Evolutionary conservation across 768 basidiomycete species (phyloP).

Genomic region (Agaricus blazei): DNA sequence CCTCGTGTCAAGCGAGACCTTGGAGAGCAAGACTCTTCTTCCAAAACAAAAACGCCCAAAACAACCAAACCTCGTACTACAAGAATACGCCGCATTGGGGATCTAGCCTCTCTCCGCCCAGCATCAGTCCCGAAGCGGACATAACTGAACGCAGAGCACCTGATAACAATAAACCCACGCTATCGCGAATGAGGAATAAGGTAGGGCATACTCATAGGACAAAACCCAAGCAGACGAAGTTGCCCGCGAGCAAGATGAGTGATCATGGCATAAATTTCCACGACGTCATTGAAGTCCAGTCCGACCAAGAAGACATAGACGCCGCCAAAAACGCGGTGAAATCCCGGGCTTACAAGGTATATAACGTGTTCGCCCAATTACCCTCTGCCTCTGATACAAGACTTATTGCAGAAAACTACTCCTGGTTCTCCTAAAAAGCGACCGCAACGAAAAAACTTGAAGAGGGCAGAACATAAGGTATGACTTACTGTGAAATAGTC

Average conservation of each 20-base stretch:
- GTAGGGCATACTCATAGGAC: neutral
- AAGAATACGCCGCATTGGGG: conserved; percentile 29
- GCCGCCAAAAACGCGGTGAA: neutral
- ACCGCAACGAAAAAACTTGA: neutral
- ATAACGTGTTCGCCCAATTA: neutral
- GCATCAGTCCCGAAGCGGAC: neutral
- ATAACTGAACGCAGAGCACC: neutral
- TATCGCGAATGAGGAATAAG: neutral
- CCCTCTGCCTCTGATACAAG: neutral
- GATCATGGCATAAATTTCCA: neutral
- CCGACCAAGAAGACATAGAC: conserved; percentile 17
- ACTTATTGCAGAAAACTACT: neutral
- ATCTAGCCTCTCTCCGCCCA: conserved; percentile 22
- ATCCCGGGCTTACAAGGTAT: neutral
- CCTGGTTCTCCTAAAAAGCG: neutral
- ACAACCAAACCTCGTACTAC: conserved; percentile 9
- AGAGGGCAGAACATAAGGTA: neutral
- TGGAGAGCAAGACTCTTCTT: neutral
- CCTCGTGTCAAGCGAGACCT: conserved; percentile 3
- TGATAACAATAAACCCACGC: neutral
- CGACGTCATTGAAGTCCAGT: conserved; percentile 17
- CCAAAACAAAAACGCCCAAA: neutral
- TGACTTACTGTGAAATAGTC: no score
- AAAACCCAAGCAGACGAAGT: conserved; percentile 1
- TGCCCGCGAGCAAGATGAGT: neutral